phyloP scores from a whole-genome alignment of 2,329 filamentous ascomycete species.

The Trichoderma arundinaceum region DNA sequence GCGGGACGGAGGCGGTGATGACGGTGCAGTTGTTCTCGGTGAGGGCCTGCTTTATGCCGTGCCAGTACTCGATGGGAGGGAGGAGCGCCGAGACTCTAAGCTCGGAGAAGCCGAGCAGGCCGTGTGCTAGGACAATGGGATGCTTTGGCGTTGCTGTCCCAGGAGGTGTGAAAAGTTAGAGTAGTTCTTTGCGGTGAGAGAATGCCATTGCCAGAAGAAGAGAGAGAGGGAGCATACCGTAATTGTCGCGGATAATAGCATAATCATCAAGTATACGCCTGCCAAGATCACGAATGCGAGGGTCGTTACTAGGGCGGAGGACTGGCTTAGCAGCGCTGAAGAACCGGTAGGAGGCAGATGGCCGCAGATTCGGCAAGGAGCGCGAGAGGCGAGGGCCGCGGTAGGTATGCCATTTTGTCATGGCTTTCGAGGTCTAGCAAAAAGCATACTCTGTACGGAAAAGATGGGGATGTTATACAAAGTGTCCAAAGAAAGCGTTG shows the following conservation, averaged over 20 bases:
- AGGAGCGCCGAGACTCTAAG: conserved; percentile 60
- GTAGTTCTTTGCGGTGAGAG: background rate
- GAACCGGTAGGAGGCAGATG: conserved; percentile 5
- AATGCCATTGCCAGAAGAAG: background rate
- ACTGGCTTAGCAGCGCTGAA: conserved; percentile 19
- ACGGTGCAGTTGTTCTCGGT: conserved; percentile 59
- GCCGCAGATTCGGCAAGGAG: conserved; percentile 23
- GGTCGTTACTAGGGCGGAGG: conserved; percentile 42
- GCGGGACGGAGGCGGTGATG: conserved; percentile 65
- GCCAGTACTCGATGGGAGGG: conserved; percentile 67
- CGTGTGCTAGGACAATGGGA: conserved; percentile 69
- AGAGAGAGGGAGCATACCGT: conserved; percentile 45
- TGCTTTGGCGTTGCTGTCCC: conserved; percentile 60
- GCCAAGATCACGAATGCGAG: conserved; percentile 50
- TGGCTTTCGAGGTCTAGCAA: background rate
- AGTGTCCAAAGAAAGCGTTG: background rate
- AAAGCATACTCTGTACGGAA: background rate
- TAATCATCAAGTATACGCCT: conserved; percentile 55
- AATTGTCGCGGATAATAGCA: conserved; percentile 51
- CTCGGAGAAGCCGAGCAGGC: conserved; percentile 67
- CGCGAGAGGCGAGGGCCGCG: conserved; percentile 12
- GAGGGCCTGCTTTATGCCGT: conserved; percentile 65
- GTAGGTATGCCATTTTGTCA: conserved; percentile 25
- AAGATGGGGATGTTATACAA: background rate
- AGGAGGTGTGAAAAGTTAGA: background rate